Base-by-base conservation (phyloP, 257 asterid species). In the Nicotiana tabacum region DNA sequence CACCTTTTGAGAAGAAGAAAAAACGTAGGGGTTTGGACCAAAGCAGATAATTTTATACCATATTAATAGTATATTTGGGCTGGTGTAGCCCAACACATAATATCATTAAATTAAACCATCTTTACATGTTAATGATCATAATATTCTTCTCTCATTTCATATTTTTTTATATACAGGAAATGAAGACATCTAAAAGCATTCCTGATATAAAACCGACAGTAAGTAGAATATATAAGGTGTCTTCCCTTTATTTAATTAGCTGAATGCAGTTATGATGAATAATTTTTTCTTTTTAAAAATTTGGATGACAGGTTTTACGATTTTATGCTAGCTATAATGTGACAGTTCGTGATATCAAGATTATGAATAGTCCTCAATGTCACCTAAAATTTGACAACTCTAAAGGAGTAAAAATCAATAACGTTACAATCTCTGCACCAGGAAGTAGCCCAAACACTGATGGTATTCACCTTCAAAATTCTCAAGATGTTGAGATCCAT, bases 401-500 rank as follows among this genome's bases (percentile, higher is more conserved):
- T 4, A 84, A 83, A 78, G 90, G 91, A 8, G 92, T 92, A 16
- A 84, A 86, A 78, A 89, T 94, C 51, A 66, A 88, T 8, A 92
- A 93, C 5, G 85, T 94, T n/a, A 90, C 97, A 29, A 93, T 94
- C 48, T 91, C 91, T 78, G 89, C 98, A 15, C 97, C 98, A 2
- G 94, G 87, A 82, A 80, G 10, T 82, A 94, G 98, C 86, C 91
- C 93, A 37, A 94, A 93, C 84, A 94, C 98, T 0, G 98, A 94
- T 56, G 98, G 98, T 33, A 93, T 94, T 87, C 98, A 94, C 83
- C 90, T 93, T 61, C 98, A 94, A 58, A 94, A 93, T 86, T 85
- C 97, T 43, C 94, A 91, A 87, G 94, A 92, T 64, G 95, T 93
- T 0, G 92, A 91, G 78, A 94, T 94, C 78, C 84, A 88, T n/a